Conservation (phyloP, 2,329 filamentous ascomycete species). For the Hymenoscyphus fructigenus region DNA sequence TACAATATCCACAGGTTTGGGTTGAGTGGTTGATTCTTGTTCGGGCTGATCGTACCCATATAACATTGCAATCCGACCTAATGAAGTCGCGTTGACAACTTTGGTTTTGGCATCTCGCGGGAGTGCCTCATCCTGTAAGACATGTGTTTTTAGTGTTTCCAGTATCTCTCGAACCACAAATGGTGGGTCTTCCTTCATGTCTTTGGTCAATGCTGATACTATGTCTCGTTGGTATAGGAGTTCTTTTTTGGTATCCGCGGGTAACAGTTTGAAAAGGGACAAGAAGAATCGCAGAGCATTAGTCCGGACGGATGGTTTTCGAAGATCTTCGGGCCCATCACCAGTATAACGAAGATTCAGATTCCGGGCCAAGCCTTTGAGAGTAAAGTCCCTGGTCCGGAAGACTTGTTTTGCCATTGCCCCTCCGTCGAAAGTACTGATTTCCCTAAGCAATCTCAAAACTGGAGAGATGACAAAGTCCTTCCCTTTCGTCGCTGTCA, state of each 20-base stretch:
- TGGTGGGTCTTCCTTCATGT: slow-evolving; percentile 75
- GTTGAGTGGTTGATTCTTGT: slow-evolving; percentile 43
- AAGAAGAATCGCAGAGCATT: slow-evolving; percentile 81
- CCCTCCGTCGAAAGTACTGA: slow-evolving; percentile 84
- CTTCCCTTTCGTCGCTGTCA: slow-evolving; percentile 78
- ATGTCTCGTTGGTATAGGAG: slow-evolving; percentile 74
- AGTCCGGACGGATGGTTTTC: slow-evolving; percentile 76
- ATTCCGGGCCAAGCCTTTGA: slow-evolving; percentile 78
- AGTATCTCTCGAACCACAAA: slow-evolving; percentile 75
- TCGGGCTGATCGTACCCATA: slow-evolving; percentile 59
- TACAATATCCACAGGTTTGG: slow-evolving; percentile 61
- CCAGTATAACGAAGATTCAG: slow-evolving; percentile 67
- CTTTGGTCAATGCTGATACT: slow-evolving; percentile 69
- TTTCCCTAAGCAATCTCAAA: slow-evolving; percentile 79
- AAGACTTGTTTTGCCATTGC: slow-evolving; percentile 76
- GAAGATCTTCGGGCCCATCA: slow-evolving; percentile 60
- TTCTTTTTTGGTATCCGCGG: slow-evolving; percentile 75
- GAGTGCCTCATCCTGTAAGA: slow-evolving; percentile 74
- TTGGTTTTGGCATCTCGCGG: slow-evolving; percentile 71
- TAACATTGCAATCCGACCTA: slow-evolving; percentile 70
- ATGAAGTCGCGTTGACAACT: slow-evolving; percentile 71
- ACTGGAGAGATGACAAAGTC: slow-evolving; percentile 88
- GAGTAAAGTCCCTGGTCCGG: slow-evolving; percentile 72
- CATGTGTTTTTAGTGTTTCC: slow-evolving; percentile 63
- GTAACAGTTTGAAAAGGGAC: slow-evolving; percentile 74